Evolutionary conservation across 164 flowering plant species (phyloP), one percentile per base, ranked within the genome.

Genomic region (Macadamia tetraphylla): DNA sequence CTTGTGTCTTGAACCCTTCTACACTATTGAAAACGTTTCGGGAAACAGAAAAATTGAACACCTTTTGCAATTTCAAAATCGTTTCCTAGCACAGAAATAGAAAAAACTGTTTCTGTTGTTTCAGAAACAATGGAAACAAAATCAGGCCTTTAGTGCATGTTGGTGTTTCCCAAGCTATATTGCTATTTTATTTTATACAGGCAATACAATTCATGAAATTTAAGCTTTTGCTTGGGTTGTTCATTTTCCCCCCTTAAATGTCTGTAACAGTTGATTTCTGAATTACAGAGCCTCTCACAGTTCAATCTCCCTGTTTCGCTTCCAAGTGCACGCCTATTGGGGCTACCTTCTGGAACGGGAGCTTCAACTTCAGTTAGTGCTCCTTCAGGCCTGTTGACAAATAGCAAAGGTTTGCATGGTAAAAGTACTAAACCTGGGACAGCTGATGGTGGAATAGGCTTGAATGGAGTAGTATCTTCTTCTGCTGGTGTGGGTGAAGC

Each of bases 301-400:
- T 92, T 94, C 79, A 90, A 94, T 75, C 97, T 92, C 63, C 96
- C 97, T 62, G 95, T 87, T 70, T 86, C 96, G 23, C 77, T 89
- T 71, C 83, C 96, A 74, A 85, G 86, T 70, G 85, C 80, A 58
- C 87, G 76, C 58, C 65, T 81, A 49, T 57, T 79, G 58, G 92
- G 88, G 65, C 61, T 75, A 46, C 60, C 87, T 76, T 73, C 83
- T 75, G 88, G 82, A 56, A 67, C 84, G 57, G 90, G 86, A 63
- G 66, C 85, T 72, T 66, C 79, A 66, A 75, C 87, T 68, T 76
- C 88, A 42, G 78, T 70, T 29, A 77, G 77, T 75, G 79, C 76
- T 63, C 67, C 88, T 65, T 76, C 94, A 60, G 70, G 77, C 58
- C 48, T 85, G 48, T 49, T 73, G 65, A 76, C 71, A 35, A 84